Conservation (phyloP, 108 stramenopile genomes). For the Nitzschia sp. region DNA sequence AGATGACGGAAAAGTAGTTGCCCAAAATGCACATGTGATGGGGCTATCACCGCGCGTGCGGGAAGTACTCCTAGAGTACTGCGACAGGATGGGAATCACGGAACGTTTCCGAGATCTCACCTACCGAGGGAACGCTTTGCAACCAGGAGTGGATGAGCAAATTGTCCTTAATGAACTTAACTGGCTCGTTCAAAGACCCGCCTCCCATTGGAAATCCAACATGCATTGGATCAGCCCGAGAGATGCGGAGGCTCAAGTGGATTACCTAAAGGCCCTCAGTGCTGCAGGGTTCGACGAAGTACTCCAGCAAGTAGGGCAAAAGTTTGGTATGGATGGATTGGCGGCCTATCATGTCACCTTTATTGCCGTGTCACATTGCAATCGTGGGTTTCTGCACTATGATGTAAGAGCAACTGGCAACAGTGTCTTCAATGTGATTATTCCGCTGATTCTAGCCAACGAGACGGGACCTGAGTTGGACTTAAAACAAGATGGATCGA, state of each 20-base stretch:
- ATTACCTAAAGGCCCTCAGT: slow-evolving; percentile 48
- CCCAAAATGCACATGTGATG: slow-evolving; percentile 40
- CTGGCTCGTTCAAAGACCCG: slow-evolving; percentile 32
- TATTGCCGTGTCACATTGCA: slow-evolving; percentile 56
- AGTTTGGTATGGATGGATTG: slow-evolving; percentile 54
- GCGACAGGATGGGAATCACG: slow-evolving; percentile 41
- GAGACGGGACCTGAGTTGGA: slow-evolving; percentile 64
- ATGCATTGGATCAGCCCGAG: slow-evolving; percentile 72
- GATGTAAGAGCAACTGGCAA: slow-evolving; percentile 60
- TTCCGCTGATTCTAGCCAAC: slow-evolving; percentile 49
- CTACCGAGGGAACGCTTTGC: slow-evolving; percentile 15
- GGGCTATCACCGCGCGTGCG: slow-evolving; percentile 34
- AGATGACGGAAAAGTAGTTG: slow-evolving; percentile 16
- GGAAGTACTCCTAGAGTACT: slow-evolving; percentile 37
- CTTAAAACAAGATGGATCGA: not conserved
- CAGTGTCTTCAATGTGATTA: slow-evolving; percentile 61
- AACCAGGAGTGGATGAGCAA: not conserved
- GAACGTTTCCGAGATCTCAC: slow-evolving; percentile 35
- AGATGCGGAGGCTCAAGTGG: slow-evolving; percentile 52
- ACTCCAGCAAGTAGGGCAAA: slow-evolving; percentile 45
- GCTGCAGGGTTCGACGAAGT: slow-evolving; percentile 67
- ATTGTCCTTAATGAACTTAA: slow-evolving; percentile 4
- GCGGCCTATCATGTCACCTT: slow-evolving; percentile 61
- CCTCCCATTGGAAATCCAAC: slow-evolving; percentile 59
- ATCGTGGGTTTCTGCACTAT: slow-evolving; percentile 52